Percentiles rank a stretch among this genome's conserved stretches.
phyloP scores from a whole-genome alignment of 2,329 filamentous ascomycete genomes.

The Coniella vitis region DNA sequence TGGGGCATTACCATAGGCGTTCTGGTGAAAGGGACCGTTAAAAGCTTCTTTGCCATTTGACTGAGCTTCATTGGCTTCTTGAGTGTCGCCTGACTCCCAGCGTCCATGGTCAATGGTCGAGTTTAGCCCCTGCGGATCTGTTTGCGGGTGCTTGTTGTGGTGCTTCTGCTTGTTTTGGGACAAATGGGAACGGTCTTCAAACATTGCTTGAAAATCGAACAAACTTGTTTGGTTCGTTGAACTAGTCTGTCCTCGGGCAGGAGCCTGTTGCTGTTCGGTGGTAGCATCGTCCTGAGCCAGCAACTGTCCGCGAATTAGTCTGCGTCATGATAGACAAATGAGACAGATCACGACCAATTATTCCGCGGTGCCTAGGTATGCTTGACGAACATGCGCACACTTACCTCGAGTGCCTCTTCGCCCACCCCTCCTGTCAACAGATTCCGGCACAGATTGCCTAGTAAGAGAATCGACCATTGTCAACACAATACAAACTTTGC shows the following conservation, averaged over 20 bases:
- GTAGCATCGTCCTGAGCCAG: conserved; percentile 24
- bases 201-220: neutral
- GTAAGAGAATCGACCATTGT: conserved; percentile 6
- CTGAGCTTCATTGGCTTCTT: neutral
- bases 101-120: no score
- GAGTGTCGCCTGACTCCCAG: no score
- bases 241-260: neutral
- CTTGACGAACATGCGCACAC: conserved; percentile 16
- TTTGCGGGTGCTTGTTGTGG: no score
- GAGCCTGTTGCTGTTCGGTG: conserved; percentile 16
- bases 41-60: conserved; percentile 9
- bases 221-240: conserved; percentile 1
- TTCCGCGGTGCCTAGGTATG: neutral
- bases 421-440: conserved; percentile 42
- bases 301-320: conserved; percentile 16
- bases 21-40: conserved; percentile 12
- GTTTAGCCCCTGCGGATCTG: no score
- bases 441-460: conserved; percentile 41
- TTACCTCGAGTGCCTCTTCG: conserved; percentile 39
- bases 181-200: no score
- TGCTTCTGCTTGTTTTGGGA: no score
- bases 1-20: neutral
- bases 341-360: no score
- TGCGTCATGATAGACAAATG: neutral
- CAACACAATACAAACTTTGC: conserved; percentile 4